These are phyloP conservation scores for Beta macrorhiza DNA, from an alignment of 179 eudicot species.

Conservation along the genomic window DNA sequence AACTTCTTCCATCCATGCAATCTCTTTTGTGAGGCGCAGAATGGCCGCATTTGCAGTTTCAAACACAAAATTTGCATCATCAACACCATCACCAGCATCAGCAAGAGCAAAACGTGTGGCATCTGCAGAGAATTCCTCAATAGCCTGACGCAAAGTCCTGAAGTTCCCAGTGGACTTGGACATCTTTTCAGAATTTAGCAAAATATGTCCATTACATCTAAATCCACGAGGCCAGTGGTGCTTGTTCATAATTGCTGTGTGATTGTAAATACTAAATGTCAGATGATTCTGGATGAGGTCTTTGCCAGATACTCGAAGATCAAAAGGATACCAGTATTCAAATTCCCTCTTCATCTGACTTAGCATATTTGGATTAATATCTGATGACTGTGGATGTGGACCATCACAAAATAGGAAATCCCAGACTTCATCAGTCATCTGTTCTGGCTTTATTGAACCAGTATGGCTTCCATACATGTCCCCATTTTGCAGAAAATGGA, in stretches of 20 bases:
- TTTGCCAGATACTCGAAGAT: conserved; percentile 87
- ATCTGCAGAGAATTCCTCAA: conserved; percentile 80
- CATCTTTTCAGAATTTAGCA: conserved; percentile 89
- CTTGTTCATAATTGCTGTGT: conserved; percentile 65
- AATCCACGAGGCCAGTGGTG: conserved; percentile 84
- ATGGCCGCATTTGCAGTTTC: conserved; percentile 97
- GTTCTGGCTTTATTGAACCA: conserved; percentile 61
- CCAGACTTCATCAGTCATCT: conserved; percentile 82
- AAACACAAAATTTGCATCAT: conserved; percentile 90
- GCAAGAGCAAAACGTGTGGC: conserved; percentile 83
- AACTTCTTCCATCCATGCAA: conserved; percentile 85
- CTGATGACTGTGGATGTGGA: conserved; percentile 54
- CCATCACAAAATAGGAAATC: conserved; percentile 73
- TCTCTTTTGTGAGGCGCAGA: conserved; percentile 74
- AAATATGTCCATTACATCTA: conserved; percentile 86
- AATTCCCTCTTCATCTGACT: conserved; percentile 74
- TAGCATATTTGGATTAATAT: conserved; percentile 47
- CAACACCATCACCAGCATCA: conserved; percentile 96
- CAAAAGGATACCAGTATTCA: conserved; percentile 91
- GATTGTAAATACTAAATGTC: conserved; percentile 79
- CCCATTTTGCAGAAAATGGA: conserved; percentile 68
- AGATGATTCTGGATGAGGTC: conserved; percentile 91
- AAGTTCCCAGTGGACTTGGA: conserved; percentile 91
- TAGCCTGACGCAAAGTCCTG: conserved; percentile 69
- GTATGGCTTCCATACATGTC: conserved; percentile 64